Percentiles rank a stretch among this genome's conserved stretches.
Evolutionary conservation across 2,329 filamentous ascomycete genomes (phyloP).

Genomic region (Colletotrichum orbiculare): DNA sequence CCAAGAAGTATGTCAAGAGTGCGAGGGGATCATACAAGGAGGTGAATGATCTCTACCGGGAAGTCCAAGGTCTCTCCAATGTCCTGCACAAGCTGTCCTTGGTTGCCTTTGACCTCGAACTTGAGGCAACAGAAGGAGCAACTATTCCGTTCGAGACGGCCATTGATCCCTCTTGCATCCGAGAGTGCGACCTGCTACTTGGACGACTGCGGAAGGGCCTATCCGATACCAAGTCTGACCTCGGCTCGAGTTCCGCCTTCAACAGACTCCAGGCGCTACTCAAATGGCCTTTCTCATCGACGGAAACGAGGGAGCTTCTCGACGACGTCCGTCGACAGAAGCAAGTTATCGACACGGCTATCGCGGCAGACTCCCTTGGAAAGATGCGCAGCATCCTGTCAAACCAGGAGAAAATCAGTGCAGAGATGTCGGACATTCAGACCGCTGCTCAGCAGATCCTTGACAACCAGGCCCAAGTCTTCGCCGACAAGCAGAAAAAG

Average conservation of each 20-base stretch:
- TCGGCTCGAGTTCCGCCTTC: background rate
- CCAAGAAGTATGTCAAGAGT: background rate
- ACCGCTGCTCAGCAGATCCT: background rate
- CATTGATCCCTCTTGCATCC: background rate
- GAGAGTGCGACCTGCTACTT: background rate
- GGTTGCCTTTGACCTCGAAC: background rate
- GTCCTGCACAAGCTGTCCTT: background rate
- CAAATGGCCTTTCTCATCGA: conserved; percentile 2
- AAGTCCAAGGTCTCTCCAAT: background rate
- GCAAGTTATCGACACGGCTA: background rate
- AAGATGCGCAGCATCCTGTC: background rate
- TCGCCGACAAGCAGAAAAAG: background rate
- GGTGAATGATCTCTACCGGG: background rate
- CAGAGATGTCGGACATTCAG: background rate
- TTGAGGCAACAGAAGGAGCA: background rate
- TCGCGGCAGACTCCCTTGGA: background rate
- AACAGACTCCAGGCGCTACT: background rate
- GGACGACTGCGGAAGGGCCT: background rate
- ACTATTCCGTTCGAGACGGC: too few relatives aligned
- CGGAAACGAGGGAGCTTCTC: conserved; percentile 1
- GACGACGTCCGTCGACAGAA: background rate
- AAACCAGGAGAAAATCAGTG: background rate
- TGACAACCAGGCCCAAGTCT: background rate
- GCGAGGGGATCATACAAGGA: conserved; percentile 2
- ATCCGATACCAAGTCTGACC: background rate